Percentiles rank a stretch among this genome's conserved stretches.
Evolutionary conservation across 495 filamentous ascomycete genomes (phyloP).

Genomic region (Annulohypoxylon stygium): DNA sequence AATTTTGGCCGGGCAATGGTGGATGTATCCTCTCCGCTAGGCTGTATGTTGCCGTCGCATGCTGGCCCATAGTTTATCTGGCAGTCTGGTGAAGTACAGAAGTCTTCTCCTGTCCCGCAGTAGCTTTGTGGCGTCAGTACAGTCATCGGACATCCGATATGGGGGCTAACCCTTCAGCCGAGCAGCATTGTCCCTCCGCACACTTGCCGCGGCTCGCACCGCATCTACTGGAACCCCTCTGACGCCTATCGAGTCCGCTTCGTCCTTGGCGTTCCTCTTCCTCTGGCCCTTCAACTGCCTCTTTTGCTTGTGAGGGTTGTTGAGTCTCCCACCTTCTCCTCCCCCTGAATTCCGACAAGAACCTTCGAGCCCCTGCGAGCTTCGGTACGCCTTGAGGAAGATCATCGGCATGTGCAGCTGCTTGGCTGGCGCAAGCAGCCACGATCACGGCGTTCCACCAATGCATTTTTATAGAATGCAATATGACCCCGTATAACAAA

Average conservation of each 20-base stretch:
- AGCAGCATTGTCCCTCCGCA: slow-evolving; percentile 72
- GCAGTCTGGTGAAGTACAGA: slow-evolving; percentile 78
- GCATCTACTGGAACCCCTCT: slow-evolving; percentile 50
- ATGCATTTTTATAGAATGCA: slow-evolving; percentile 40
- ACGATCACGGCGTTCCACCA: slow-evolving; percentile 49
- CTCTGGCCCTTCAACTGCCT: slow-evolving; percentile 18
- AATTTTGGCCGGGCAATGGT: slow-evolving; percentile 69
- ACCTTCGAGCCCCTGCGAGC: slow-evolving; percentile 53
- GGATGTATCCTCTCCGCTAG: slow-evolving; percentile 71
- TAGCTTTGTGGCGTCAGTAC: slow-evolving; percentile 61
- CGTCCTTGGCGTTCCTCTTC: slow-evolving; percentile 31
- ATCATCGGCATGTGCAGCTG: slow-evolving; percentile 50
- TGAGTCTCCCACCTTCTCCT: slow-evolving; percentile 46
- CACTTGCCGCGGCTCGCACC: slow-evolving; percentile 64
- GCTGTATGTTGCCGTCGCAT: slow-evolving; percentile 77
- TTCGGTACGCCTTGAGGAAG: slow-evolving; percentile 44
- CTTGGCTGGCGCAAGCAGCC: slow-evolving; percentile 45
- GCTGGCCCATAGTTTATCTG: slow-evolving; percentile 72
- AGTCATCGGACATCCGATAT: background rate
- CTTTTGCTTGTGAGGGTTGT: slow-evolving; percentile 19
- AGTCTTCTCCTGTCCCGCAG: slow-evolving; percentile 71
- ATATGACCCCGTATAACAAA: slow-evolving; percentile 27
- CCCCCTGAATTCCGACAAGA: slow-evolving; percentile 51
- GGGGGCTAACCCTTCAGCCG: slow-evolving; percentile 65
- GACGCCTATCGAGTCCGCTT: slow-evolving; percentile 43